phyloP scores from a whole-genome alignment of 805 yeast genomes.

The Pichia paraexigua region DNA sequence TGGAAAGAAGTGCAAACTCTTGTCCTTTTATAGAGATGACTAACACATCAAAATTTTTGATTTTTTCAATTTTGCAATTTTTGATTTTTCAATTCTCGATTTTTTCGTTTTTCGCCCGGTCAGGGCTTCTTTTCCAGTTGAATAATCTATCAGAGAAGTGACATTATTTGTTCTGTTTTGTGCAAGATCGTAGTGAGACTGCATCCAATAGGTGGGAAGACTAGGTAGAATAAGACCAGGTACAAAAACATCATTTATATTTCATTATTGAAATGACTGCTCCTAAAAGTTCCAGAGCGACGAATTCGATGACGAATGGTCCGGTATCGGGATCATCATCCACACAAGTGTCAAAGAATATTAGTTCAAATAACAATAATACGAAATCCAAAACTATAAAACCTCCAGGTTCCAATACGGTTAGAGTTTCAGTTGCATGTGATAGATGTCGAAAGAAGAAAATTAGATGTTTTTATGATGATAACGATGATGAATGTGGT shows the following conservation, averaged over 20 bases:
- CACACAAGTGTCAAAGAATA: neutral
- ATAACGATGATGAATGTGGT: conserved; percentile 5
- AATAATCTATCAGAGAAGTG: no score
- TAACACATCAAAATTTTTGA: no score
- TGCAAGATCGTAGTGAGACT: no score
- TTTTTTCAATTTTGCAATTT: neutral
- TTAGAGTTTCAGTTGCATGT: conserved; percentile 84
- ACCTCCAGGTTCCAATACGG: conserved; percentile 58
- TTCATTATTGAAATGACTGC: neutral
- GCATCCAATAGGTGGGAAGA: no score
- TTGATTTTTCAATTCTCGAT: neutral
- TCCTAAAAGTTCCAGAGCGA: neutral
- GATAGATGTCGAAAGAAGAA: conserved; percentile 81
- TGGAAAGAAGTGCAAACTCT: neutral
- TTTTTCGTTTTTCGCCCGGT: neutral
- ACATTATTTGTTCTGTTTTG: neutral
- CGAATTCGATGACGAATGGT: neutral
- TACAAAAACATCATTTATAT: no score
- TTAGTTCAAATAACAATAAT: neutral
- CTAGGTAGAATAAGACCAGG: no score
- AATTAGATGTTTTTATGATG: conserved; percentile 46
- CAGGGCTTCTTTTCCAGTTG: neutral
- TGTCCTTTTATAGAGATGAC: neutral
- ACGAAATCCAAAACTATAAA: conserved; percentile 44
- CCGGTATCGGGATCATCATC: neutral